Base-by-base conservation (phyloP, 2,329 filamentous ascomycete species). In the Aspergillus caelatus region DNA sequence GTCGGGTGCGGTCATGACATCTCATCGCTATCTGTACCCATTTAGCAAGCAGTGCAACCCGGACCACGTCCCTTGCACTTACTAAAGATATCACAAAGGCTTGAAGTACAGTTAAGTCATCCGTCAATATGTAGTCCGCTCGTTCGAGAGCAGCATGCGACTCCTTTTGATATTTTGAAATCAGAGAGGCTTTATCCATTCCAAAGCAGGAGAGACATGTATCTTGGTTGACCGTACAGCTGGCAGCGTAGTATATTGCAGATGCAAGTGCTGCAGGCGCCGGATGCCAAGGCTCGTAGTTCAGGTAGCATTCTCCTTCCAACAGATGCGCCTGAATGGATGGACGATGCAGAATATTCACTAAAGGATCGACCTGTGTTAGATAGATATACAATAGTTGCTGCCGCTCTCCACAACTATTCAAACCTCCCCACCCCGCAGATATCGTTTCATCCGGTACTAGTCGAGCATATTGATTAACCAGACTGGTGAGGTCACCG, bases 51-150 rank as follows among this genome's bases (percentile, higher is more conserved):
- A 14, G 12, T 1, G 14, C 34, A 36, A 36, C 34, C 34, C 1
- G 14, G 4, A 14, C 12, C 1, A 36, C 2, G 1, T 36, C 34
- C 0, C 5, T 36, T 14, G 5, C 12, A 36, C 50, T 57, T 62
- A 75, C 74, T 50, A 76, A 61, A n/a, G 70, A 75, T 4, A 77
- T 61, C 5, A 76, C 67, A 60, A 71, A 77, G 4, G 74, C 74
- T 55, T 76, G 74, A 23, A 77, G 58, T 16, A 75, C 69, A 21
- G 73, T 75, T 26, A 77, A 58, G 30, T 77, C 74, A 41, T 73
- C 71, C 1, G 74, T 74, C 8, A 65, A 71, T 11, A 75, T 58
- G 52, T 73, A 74, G 43, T 76, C 73, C 0, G 67, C 68, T n/a
- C 58, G 67, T 32, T 66, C 62, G 9, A 77, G 57, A 0, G 72